phyloP scores from a whole-genome alignment of 805 yeast genomes.

The Lipomyces anomalus region DNA sequence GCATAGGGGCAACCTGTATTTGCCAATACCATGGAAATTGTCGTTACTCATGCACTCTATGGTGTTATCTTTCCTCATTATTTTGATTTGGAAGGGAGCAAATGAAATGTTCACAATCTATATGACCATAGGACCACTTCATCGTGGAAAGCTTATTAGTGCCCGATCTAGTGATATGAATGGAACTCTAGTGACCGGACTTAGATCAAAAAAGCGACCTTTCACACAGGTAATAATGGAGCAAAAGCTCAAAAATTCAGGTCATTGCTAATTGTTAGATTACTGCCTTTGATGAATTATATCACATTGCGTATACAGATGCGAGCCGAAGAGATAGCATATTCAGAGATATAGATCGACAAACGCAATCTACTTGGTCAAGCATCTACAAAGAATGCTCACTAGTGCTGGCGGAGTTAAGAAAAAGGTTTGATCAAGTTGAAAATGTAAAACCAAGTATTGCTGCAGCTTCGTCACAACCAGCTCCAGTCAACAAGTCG shows the following conservation, averaged over 20 bases:
- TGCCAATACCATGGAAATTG: conserved; percentile 15
- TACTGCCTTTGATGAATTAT: conserved; percentile 38
- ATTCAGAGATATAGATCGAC: conserved; percentile 33
- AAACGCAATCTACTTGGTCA: conserved; percentile 31
- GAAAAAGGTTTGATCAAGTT: conserved; percentile 3
- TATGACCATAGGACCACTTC: conserved; percentile 35
- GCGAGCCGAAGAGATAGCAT: conserved; percentile 33
- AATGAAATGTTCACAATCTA: conserved; percentile 31
- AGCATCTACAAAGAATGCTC: conserved; percentile 28
- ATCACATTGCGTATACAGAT: conserved; percentile 29
- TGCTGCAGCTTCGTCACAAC: background rate
- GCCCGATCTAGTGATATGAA: conserved; percentile 32
- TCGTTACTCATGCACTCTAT: conserved; percentile 12
- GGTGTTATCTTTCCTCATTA: conserved; percentile 12
- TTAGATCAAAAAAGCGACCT: conserved; percentile 26
- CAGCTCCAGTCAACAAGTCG: conserved; percentile 3
- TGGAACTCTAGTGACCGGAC: conserved; percentile 37
- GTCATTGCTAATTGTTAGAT: conserved; percentile 14
- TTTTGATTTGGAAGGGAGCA: conserved; percentile 22
- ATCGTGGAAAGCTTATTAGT: conserved; percentile 30
- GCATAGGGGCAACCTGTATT: background rate
- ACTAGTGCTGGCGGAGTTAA: conserved; percentile 19
- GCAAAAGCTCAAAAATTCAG: background rate
- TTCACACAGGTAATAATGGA: conserved; percentile 22
- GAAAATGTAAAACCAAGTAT: background rate